Conservation (phyloP, 192 early-diverging fungal species). For the Kappamyces sp. region DNA sequence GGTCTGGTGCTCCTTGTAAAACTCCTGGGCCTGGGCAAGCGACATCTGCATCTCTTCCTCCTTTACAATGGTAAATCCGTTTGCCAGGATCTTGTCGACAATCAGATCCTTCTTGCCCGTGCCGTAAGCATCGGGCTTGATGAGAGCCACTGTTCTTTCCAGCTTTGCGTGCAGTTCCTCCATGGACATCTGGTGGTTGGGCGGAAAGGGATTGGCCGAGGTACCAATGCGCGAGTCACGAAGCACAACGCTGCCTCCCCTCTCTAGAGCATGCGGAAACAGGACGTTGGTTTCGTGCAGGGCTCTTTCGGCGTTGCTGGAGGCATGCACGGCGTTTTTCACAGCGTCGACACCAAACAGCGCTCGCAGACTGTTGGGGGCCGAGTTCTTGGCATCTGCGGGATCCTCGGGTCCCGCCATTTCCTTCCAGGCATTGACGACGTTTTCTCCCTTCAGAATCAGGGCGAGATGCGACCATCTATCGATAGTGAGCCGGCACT, state of each 20-base stretch:
- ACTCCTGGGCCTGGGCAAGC: constrained; percentile 34
- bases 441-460: constrained; percentile 48
- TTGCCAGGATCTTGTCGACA: constrained; percentile 25
- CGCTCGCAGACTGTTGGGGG: constrained; percentile 47
- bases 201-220: constrained; percentile 10
- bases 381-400: constrained; percentile 24
- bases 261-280: constrained; percentile 33
- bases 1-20: constrained; percentile 41
- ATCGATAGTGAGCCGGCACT: constrained; percentile 20
- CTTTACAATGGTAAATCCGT: constrained; percentile 36
- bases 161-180: constrained; percentile 13
- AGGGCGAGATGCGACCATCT: constrained; percentile 35
- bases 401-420: constrained; percentile 48
- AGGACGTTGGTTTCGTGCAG: constrained; percentile 38
- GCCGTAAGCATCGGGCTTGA: constrained; percentile 52
- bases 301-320: constrained; percentile 45
- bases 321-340: constrained; percentile 54
- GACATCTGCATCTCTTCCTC: constrained; percentile 35
- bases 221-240: constrained; percentile 25
- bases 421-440: constrained; percentile 43
- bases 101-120: constrained; percentile 41
- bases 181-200: background rate
- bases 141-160: constrained; percentile 43
- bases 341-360: constrained; percentile 47
- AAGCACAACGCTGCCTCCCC: constrained; percentile 31